Percentiles rank a stretch among this genome's conserved stretches.
Evolutionary conservation across 2,329 filamentous ascomycete genomes (phyloP).

Genomic region (Phialemoniopsis sp.): DNA sequence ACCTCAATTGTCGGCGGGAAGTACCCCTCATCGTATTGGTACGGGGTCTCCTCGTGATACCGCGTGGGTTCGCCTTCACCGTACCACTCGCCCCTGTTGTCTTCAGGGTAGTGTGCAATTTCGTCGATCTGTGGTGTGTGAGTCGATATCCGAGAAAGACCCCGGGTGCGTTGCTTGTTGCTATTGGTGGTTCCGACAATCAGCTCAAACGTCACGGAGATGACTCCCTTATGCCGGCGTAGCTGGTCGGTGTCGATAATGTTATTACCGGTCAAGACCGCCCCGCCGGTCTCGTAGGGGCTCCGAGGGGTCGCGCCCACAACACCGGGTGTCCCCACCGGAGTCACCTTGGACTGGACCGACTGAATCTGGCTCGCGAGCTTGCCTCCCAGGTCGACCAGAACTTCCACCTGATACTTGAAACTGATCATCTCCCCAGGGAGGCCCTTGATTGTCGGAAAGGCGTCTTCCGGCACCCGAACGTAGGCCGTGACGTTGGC

Average conservation of each 20-base stretch:
- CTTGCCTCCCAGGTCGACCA: constrained; percentile 88
- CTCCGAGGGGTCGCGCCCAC: constrained; percentile 13
- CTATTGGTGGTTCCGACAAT: constrained; percentile 84
- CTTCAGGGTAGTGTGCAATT: constrained; percentile 1
- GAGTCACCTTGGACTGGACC: constrained; percentile 41
- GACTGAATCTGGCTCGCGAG: constrained; percentile 69
- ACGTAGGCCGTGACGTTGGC: constrained; percentile 80
- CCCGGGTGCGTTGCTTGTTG: constrained; percentile 42
- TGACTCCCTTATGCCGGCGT: constrained; percentile 85
- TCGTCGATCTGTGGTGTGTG: constrained; percentile 16
- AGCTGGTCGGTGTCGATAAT: constrained; percentile 87
- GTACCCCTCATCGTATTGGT: not conserved
- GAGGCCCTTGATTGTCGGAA: constrained; percentile 85
- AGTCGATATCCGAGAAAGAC: constrained; percentile 8
- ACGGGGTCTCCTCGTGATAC: not conserved
- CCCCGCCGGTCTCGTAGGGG: constrained; percentile 30
- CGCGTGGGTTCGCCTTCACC: no score
- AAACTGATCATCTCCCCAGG: constrained; percentile 95
- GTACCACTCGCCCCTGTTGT: not conserved
- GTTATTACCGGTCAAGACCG: constrained; percentile 53
- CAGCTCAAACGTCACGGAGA: constrained; percentile 80
- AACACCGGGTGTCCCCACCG: constrained; percentile 20
- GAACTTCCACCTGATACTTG: constrained; percentile 88
- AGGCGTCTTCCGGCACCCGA: constrained; percentile 82
- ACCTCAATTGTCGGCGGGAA: no score